These are phyloP conservation scores for Plantago rigida DNA, from an alignment of 305 asterid genomes.

Conservation along the genomic window DNA sequence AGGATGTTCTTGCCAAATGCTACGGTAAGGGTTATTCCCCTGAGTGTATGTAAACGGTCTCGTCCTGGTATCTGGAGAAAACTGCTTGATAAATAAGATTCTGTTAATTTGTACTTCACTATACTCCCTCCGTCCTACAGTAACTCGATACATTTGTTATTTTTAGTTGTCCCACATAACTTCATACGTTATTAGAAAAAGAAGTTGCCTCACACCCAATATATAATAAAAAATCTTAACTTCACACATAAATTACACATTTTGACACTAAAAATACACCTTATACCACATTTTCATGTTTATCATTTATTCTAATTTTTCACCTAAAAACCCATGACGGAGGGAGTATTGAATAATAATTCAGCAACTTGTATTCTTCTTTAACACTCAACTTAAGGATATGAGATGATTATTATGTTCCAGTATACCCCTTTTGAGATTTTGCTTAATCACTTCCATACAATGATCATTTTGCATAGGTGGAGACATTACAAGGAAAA, in stretches of 20 bases:
- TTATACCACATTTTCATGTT: too few relatives aligned
- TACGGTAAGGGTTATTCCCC: constrained; percentile 52
- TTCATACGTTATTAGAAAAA: too few relatives aligned
- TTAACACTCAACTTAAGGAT: not conserved
- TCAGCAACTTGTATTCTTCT: not conserved
- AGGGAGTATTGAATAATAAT: too few relatives aligned
- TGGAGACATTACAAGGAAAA: constrained; percentile 90
- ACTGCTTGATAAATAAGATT: constrained; percentile 6
- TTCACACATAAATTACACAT: too few relatives aligned
- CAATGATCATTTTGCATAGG: constrained; percentile 39
- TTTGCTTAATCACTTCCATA: constrained; percentile 3
- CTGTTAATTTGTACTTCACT: constrained; percentile 8
- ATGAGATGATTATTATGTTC: constrained; percentile 11
- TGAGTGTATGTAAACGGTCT: not conserved
- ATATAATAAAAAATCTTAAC: too few relatives aligned
- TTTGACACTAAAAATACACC: too few relatives aligned
- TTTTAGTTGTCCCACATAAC: too few relatives aligned
- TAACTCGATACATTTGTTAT: too few relatives aligned
- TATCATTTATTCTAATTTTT: too few relatives aligned
- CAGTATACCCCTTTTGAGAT: not conserved
- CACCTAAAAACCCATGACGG: too few relatives aligned
- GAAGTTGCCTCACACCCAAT: too few relatives aligned
- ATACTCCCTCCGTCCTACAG: not conserved
- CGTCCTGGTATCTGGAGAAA: not conserved
- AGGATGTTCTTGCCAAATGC: constrained; percentile 93